Conservation (phyloP, 2,329 filamentous ascomycete genomes). For the Fusarium pseudoanthophilum region DNA sequence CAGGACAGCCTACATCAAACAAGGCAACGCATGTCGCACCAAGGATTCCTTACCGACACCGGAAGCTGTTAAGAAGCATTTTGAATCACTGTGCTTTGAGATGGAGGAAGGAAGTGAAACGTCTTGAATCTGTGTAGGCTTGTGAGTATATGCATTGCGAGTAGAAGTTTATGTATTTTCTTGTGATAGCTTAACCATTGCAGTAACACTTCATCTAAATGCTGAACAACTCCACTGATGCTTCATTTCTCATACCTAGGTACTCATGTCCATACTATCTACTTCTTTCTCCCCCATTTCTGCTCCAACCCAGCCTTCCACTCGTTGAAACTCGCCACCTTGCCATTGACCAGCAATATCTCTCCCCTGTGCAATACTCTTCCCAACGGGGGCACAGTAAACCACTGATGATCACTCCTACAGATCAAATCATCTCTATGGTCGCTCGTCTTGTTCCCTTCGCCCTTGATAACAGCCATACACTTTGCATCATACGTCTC, state of each 20-base stretch:
- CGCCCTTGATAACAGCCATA: slow-evolving; percentile 46
- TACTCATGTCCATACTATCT: neutral
- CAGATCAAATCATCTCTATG: slow-evolving; percentile 48
- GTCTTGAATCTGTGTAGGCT: neutral
- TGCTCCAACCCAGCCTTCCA: slow-evolving; percentile 51
- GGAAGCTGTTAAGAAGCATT: neutral
- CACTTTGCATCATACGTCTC: slow-evolving; percentile 54
- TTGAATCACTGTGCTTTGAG: neutral
- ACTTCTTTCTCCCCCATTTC: slow-evolving; percentile 41
- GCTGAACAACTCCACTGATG: slow-evolving; percentile 14
- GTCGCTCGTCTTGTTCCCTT: slow-evolving; percentile 47
- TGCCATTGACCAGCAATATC: slow-evolving; percentile 49
- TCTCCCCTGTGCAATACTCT: slow-evolving; percentile 51
- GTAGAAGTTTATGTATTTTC: neutral
- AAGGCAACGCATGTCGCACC: neutral
- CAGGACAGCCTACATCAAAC: neutral
- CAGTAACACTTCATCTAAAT: neutral
- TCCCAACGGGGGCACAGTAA: slow-evolving; percentile 52
- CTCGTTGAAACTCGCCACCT: slow-evolving; percentile 48
- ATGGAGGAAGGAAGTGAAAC: neutral
- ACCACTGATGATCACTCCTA: slow-evolving; percentile 53
- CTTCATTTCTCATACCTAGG: slow-evolving; percentile 12
- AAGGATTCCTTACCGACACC: neutral
- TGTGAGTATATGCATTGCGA: neutral
- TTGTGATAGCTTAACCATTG: neutral